These are phyloP conservation scores for Penicillium sp. DNA, from an alignment of 2,329 filamentous ascomycete species.

Conservation along the genomic window DNA sequence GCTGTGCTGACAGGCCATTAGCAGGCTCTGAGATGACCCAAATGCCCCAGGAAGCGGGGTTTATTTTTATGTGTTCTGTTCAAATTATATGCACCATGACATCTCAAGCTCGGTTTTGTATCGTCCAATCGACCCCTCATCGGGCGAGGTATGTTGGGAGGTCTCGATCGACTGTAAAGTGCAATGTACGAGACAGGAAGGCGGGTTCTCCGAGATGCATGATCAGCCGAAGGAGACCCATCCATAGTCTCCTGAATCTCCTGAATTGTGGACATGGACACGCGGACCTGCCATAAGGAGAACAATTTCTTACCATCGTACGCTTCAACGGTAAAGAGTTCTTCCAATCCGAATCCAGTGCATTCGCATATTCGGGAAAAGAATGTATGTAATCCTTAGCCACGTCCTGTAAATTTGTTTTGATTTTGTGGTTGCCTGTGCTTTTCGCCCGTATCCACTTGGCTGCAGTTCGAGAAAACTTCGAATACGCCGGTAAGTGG, in stretches of 20 bases:
- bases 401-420: neutral
- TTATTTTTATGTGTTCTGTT: neutral
- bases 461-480: slow-evolving; percentile 5
- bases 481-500: slow-evolving; percentile 1
- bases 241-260: neutral
- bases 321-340: neutral
- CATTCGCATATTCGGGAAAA: neutral
- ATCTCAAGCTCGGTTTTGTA: neutral
- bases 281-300: neutral
- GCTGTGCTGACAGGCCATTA: neutral
- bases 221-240: neutral
- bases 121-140: neutral
- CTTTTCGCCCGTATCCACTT: neutral
- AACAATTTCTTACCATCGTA: neutral
- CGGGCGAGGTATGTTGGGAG: neutral
- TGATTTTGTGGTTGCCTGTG: neutral
- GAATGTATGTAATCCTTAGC: neutral
- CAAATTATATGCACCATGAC: neutral
- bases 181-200: neutral
- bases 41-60: neutral
- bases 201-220: neutral
- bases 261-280: neutral
- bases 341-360: neutral
- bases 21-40: neutral
- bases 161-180: neutral